Base-by-base conservation (phyloP, 108 stramenopile species). In the Schizochytrium sp. region DNA sequence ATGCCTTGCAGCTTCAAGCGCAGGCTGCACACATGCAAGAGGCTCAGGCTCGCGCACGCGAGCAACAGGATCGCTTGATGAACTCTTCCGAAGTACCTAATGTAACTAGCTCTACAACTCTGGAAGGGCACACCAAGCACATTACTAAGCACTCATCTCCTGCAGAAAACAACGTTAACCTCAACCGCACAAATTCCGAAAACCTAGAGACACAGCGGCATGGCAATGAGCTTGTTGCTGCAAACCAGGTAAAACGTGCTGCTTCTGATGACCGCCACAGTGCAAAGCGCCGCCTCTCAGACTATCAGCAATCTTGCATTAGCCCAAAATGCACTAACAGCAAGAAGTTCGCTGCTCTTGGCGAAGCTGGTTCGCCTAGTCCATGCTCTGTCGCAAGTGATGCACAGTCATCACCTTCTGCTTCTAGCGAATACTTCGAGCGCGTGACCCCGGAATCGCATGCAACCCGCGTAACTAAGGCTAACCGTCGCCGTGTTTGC, bases 401-500 rank as follows among this genome's bases (percentile, higher is more conserved):
- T 44, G 64, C 19, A 1, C 42, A 38, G 15, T 3, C 64, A 2
- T 8, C 12, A 15, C 64, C 2, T 15, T 58, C 57, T 10, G 57
- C 57, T 10, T 17, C 13, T 10, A 10, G 57, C 57, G 13, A 17
- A 58, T 15, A 17, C 57, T 15, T 58, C 57, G 13, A 15, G 57
- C 57, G 57, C 57, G 64, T 44, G 42, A 13, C 28, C 42, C 64
- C 64, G 28, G 64, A 69, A 44, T 44, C 44, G 12, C 64, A 69
- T 44, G 64, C 64, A 38, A 69, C 64, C 12, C 64, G 64, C 28
- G 64, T 69, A 1, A 69, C 64, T 44, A 69, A 69, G 64, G 64
- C 64, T 8, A 69, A 69, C 64, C 64, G 64, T 15, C 64, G 64
- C 64, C 12, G 64, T 44, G 64, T 69, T 13, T 83, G 76, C 76